Evolutionary conservation across 2,329 filamentous ascomycete genomes (phyloP).

Genomic region (Fusarium tanahbumbuense): DNA sequence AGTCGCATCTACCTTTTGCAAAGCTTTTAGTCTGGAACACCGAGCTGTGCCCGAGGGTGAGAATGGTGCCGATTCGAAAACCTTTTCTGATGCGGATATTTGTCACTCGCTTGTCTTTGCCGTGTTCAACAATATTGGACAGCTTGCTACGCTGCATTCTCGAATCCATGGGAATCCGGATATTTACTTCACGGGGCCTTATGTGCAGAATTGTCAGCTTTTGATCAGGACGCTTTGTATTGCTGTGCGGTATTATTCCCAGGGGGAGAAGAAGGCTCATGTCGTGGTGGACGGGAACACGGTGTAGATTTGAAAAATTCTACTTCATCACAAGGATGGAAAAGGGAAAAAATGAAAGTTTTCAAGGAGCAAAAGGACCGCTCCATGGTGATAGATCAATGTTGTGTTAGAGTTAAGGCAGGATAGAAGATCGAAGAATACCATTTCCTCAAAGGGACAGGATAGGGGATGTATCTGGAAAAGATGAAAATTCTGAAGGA

Average conservation of each 20-base stretch:
- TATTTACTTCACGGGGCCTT: slow-evolving; percentile 98
- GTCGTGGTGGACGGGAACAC: slow-evolving; percentile 6
- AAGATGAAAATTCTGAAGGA: not conserved
- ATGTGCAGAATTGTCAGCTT: slow-evolving; percentile 93
- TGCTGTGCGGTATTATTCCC: slow-evolving; percentile 30
- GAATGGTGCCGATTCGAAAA: slow-evolving; percentile 58
- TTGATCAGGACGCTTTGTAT: slow-evolving; percentile 88
- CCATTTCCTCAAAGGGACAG: accelerated
- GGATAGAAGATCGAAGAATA: not conserved
- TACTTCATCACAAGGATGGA: not conserved
- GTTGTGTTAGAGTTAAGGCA: not conserved
- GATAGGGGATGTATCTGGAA: accelerated
- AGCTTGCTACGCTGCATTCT: slow-evolving; percentile 94
- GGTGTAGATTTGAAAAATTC: not conserved
- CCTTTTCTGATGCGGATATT: slow-evolving; percentile 84
- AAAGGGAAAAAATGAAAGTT: not conserved
- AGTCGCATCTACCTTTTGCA: slow-evolving; percentile 96
- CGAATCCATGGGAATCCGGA: slow-evolving; percentile 92
- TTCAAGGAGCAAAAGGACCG: not conserved
- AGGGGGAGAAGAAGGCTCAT: slow-evolving; percentile 25
- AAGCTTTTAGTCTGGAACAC: slow-evolving; percentile 92
- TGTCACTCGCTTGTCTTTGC: slow-evolving; percentile 92
- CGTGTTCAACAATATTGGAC: slow-evolving; percentile 97
- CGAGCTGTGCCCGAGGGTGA: slow-evolving; percentile 76
- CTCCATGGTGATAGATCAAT: not conserved